These are phyloP conservation scores for Insectozyma bohioensis DNA, from an alignment of 1,139 yeast species.

Conservation along the genomic window DNA sequence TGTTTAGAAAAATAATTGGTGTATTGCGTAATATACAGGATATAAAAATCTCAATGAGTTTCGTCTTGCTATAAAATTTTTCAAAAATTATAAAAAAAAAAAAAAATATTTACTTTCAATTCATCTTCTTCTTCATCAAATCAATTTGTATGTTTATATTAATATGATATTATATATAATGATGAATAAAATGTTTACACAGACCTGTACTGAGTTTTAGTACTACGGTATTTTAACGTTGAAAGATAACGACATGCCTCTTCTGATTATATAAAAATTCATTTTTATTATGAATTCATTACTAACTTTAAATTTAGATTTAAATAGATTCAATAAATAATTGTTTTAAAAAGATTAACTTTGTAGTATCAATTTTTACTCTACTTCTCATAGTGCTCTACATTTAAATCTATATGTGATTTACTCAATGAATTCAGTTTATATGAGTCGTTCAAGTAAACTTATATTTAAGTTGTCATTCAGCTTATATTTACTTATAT, in stretches of 20 bases:
- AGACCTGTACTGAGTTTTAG: conserved; percentile 58
- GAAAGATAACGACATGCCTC: conserved; percentile 44
- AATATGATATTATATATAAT: conserved; percentile 6
- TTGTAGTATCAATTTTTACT: no score
- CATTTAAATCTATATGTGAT: no score
- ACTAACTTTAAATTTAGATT: no score
- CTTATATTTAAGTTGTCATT: no score
- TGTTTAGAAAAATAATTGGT: no score
- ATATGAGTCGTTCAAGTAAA: no score
- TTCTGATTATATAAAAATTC: conserved; percentile 19
- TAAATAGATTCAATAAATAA: no score
- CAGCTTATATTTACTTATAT: no score
- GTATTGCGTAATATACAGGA: neutral
- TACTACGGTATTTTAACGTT: conserved; percentile 14
- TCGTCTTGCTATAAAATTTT: neutral
- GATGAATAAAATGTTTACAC: conserved; percentile 36
- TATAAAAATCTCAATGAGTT: no score
- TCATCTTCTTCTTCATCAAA: neutral
- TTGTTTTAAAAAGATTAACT: no score
- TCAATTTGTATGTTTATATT: conserved; percentile 2
- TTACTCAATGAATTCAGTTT: no score
- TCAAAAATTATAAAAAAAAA: neutral
- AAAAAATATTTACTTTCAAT: neutral
- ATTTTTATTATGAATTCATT: neutral
- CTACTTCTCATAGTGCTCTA: no score